Base-by-base conservation (phyloP, 495 filamentous ascomycete genomes). In the Talaromyces liani region DNA sequence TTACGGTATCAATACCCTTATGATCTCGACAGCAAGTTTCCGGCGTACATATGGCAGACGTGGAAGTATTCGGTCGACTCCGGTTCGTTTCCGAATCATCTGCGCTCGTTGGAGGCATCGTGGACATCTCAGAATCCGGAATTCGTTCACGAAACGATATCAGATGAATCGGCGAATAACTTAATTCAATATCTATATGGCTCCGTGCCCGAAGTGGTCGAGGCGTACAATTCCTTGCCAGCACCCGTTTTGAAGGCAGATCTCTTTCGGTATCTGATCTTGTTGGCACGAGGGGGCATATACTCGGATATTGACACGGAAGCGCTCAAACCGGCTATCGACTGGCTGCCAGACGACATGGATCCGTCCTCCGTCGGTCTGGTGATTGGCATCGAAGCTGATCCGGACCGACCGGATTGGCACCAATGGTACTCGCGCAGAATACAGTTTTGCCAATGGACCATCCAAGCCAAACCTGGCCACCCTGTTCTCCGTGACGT, bases 381-480 rank as follows among this genome's bases (percentile, higher is more conserved):
- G 36, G 87, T 98, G 24, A 82, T 97, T 67, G 94, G 94, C 51
- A 97, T 98, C 64, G 94, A 98, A 74, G 94, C 94, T 4, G 94
- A 98, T 69, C 93, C 94, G 1, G 92, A 98, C 72, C 83, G 94
- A 49, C 82, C 84, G 2, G 94, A 98, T 69, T 98, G 94, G 94
- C 83, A 85, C 36, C 82, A 96, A 0, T 98, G 94, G 94, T 98
- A 97, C 75, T 92, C 91, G 60, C 88, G 94, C 60, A 82, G 94
- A 29, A 91, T 98, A 58, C 94, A 98, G 69, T 98, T 98, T 74
- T 98, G 94, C 74, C 94, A 98, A 72, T 98, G 94, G 94, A 98
- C 94, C 4, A 97, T 98, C 59, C 93, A 97, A 70, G 78, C 90
- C 49, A 98, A 98, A 73, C 89, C 94, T 0, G 94, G 94, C 7